Base-by-base conservation (phyloP, 2,329 filamentous ascomycete genomes). In the Fusarium paranaense region DNA sequence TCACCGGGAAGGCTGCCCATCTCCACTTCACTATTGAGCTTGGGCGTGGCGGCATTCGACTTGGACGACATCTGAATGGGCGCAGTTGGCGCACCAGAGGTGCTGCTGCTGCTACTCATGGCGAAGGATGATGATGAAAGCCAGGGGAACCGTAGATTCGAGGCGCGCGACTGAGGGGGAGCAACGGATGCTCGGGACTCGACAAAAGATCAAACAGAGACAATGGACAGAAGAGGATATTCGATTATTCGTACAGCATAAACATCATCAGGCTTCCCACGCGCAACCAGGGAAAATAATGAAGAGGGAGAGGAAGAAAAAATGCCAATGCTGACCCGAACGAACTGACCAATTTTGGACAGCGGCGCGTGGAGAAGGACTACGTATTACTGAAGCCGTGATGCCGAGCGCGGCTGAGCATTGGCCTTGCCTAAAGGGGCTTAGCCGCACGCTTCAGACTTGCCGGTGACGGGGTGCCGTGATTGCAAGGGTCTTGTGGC, bases 11-110 rank as follows among this genome's bases (percentile, higher is more conserved):
- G 80, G 75, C 81, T 83, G 14, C 87, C 88, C 82, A 90, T 85
- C 77, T 90, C 88, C 82, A 90, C 83, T 74, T 88, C 87, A 79
- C 85, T 87, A 80, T 88, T 90, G 74, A 91, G 83, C 78, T 89
- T 89, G 10, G 90, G 89, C 38, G 86, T 85, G 5, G 85, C 89
- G 18, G 84, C 86, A 52, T 84, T 81, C 61, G 86, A 84, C 76
- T 92, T 92, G 57, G 86, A 84, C 50, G 88, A 85, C 25, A 88
- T 89, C 72, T 90, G 90, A 54, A 85, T 84, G 52, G 89, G 88
- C 57, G 87, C 83, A 58, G 83, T 82, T 63, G 85, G 81, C 66
- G 81, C 80, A 66, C 79, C 78, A 25, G 80, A 78, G 67, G 77
- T 76, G 78, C 81, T 82, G 78, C 82, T 81, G 47, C 78, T 75